A percentile compares a stretch with the other conserved stretches of the same genome.
These are phyloP conservation scores for Taphrina sp. DNA, from an alignment of 1,139 yeast species.

Conservation along the genomic window DNA sequence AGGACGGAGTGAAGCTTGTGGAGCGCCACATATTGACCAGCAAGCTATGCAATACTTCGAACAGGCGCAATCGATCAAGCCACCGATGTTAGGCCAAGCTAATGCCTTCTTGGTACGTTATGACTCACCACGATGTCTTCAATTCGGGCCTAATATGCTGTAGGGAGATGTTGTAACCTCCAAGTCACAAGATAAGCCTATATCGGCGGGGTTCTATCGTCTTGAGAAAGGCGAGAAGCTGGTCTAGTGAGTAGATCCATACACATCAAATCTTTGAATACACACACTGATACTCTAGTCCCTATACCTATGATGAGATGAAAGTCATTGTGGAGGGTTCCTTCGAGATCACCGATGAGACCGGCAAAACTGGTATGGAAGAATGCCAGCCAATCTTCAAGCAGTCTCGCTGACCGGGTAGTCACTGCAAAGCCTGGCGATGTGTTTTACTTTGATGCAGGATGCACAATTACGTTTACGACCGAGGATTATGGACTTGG, in stretches of 20 bases:
- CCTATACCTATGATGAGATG: slow-evolving; percentile 66
- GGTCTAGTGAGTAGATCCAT: slow-evolving; percentile 43
- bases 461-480: slow-evolving; percentile 64
- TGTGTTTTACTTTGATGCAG: slow-evolving; percentile 65
- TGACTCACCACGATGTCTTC: too few species aligned
- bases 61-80: slow-evolving; percentile 43
- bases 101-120: slow-evolving; percentile 56
- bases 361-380: slow-evolving; percentile 49
- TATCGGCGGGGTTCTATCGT: slow-evolving; percentile 64
- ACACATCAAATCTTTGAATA: too few species aligned
- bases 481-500: slow-evolving; percentile 65
- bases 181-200: slow-evolving; percentile 57
- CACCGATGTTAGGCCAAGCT: slow-evolving; percentile 58
- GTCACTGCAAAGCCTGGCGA: slow-evolving; percentile 63
- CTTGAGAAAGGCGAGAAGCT: slow-evolving; percentile 67
- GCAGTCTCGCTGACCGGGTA: background rate
- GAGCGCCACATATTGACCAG: too few species aligned
- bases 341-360: slow-evolving; percentile 60
- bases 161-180: slow-evolving; percentile 60
- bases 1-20: too few species aligned
- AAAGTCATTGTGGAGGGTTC: slow-evolving; percentile 67
- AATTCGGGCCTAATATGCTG: too few species aligned
- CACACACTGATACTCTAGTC: too few species aligned
- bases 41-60: background rate
- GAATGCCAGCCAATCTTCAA: background rate